Percentiles rank a stretch among this genome's conserved stretches.
Evolutionary conservation across 805 yeast genomes (phyloP).

Genomic region (Brettanomyces nanus): DNA sequence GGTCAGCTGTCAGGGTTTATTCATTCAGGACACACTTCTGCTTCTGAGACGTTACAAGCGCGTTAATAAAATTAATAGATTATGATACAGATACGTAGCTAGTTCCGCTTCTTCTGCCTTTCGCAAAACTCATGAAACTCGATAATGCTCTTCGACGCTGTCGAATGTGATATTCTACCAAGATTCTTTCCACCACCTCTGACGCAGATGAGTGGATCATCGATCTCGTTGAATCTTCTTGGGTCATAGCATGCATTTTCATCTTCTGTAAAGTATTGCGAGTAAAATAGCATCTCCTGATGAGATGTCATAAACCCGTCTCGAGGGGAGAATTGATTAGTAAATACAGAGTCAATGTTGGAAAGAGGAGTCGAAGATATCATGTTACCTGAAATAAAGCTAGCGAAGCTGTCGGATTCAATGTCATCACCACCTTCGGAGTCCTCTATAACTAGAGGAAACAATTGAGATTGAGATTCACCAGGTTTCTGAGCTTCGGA

Average conservation of each 20-base stretch:
- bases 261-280: conserved; percentile 20
- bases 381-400: too few species aligned
- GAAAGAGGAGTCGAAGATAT: too few species aligned
- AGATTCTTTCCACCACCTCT: conserved; percentile 9
- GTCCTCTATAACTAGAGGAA: neutral
- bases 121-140: too few species aligned
- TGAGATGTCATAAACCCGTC: conserved; percentile 35
- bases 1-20: too few species aligned
- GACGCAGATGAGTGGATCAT: conserved; percentile 18
- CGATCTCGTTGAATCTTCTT: conserved; percentile 7
- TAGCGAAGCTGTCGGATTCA: too few species aligned
- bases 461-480: too few species aligned
- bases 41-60: too few species aligned
- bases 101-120: too few species aligned
- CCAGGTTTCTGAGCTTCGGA: neutral
- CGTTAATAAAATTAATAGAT: too few species aligned
- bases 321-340: conserved; percentile 15
- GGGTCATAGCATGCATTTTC: conserved; percentile 18
- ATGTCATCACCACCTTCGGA: neutral
- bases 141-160: conserved; percentile 13
- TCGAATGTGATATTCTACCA: conserved; percentile 19
- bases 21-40: too few species aligned
- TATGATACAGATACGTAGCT: too few species aligned
- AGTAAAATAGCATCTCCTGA: conserved; percentile 33
- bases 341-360: conserved; percentile 16